Evolutionary conservation across 495 filamentous ascomycete species (phyloP), one percentile per base, ranked within the genome.

Genomic region (Platismatia glauca): DNA sequence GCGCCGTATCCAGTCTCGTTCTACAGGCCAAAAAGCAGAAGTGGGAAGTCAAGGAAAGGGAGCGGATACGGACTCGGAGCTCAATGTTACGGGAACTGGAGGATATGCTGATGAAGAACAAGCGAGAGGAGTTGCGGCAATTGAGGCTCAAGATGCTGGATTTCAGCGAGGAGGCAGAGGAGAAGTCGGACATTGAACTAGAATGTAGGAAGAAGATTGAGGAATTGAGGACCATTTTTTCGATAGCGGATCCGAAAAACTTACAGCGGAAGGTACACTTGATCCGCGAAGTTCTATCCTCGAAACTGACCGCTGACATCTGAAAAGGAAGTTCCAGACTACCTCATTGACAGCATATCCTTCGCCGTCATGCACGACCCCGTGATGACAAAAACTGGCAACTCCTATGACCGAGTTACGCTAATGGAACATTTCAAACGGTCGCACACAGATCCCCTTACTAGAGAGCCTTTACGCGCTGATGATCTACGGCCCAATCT

Each of bases 331-430:
- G 89, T 95, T 4, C 92, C 94, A 0, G 93, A 96, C 64, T 90
- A 90, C 78, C 78, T 89, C 0, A 80, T 98, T 50, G 94, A 97
- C 70, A 87, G 86, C 29, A 97, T 98, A 58, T 90, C 87, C 1
- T 97, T 97, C 67, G 81, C 83, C 43, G 81, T 97, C 64, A 96
- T 98, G 92, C 81, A 93, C 67, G 94, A 98, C 74, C 94, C 90
- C 6, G 89, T 94, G 16, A 79, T 92, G 22, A 97, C 93, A 0
- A 91, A 88, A 65, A 89, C 86, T 8, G 94, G 94, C 35, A 86
- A 87, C 59, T 91, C 87, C 0, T 98, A 96, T 72, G 94, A 98
- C 68, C 84, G 94, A 57, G 78, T 88, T 4, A 89, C 89, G n/a
- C 86, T 98, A 61, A 73, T 88, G 61, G 90, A 96, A 75, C 91